Evolutionary conservation across 2,329 filamentous ascomycete genomes (phyloP).

Genomic region (Alternaria angustiovoidea): DNA sequence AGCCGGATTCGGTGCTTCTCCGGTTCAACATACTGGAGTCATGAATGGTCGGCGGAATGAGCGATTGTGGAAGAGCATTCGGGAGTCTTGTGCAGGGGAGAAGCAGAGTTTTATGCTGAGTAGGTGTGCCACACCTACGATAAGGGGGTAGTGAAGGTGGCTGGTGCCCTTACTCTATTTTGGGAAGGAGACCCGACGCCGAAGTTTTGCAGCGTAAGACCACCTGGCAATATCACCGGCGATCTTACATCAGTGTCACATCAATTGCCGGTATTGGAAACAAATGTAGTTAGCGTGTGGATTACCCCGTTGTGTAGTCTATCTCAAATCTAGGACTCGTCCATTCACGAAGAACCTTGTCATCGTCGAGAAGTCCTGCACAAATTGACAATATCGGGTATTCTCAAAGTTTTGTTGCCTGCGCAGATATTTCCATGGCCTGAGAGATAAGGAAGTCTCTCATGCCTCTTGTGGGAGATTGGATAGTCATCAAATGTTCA

Average conservation of each 20-base stretch:
- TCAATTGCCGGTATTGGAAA: background rate
- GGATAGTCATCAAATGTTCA: too few relatives aligned
- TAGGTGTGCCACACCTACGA: background rate
- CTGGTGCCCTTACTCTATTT: background rate
- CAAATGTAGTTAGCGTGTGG: slow-evolving; percentile 48
- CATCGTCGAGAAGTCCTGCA: too few relatives aligned
- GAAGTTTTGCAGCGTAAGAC: background rate
- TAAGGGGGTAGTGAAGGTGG: background rate
- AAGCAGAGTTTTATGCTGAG: background rate
- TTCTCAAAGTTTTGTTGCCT: fast-evolving
- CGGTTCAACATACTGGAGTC: background rate
- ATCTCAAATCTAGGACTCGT: too few relatives aligned
- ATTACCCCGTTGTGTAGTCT: too few relatives aligned
- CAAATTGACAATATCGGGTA: too few relatives aligned
- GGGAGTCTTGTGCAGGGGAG: background rate
- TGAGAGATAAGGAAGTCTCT: fast-evolving
- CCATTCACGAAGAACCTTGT: too few relatives aligned
- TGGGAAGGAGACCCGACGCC: background rate
- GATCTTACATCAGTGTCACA: background rate
- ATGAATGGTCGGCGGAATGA: background rate
- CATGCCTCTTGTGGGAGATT: too few relatives aligned
- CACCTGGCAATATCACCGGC: background rate
- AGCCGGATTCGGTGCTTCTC: background rate
- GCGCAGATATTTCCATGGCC: fast-evolving
- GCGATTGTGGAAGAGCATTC: background rate